Evolutionary conservation across 2,329 filamentous ascomycete species (phyloP).

Genomic region (Cladosporium sp.): DNA sequence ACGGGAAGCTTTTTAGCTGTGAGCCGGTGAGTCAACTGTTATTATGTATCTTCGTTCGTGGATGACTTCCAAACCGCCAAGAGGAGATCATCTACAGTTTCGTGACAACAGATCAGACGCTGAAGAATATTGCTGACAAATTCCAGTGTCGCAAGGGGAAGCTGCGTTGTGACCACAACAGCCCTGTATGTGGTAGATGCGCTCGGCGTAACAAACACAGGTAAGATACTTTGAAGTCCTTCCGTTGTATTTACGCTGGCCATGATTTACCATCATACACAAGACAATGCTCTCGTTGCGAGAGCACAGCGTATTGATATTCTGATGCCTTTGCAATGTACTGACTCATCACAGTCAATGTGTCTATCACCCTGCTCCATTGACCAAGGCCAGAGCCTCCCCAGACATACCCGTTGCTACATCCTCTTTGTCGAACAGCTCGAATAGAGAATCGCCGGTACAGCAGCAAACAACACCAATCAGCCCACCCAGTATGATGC

Average conservation of each 20-base stretch:
- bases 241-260: neutral
- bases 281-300: neutral
- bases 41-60: neutral
- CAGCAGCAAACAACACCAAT: neutral
- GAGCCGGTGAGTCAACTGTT: conserved; percentile 31
- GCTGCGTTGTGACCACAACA: conserved; percentile 37
- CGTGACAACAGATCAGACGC: neutral
- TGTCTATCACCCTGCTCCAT: conserved; percentile 38
- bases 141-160: conserved; percentile 35
- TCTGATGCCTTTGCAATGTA: neutral
- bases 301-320: neutral
- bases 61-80: neutral
- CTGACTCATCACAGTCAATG: conserved; percentile 28
- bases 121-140: conserved; percentile 1
- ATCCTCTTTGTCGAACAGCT: neutral
- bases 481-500: conserved; percentile 4
- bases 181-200: conserved; percentile 37
- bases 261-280: neutral
- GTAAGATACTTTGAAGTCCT: neutral
- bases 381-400: conserved; percentile 26
- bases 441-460: neutral
- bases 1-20: conserved; percentile 38
- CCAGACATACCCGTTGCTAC: neutral
- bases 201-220: conserved; percentile 31
- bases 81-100: neutral